Conservation (phyloP, 768 basidiomycete species). For the Tricholoma furcatifolium region DNA sequence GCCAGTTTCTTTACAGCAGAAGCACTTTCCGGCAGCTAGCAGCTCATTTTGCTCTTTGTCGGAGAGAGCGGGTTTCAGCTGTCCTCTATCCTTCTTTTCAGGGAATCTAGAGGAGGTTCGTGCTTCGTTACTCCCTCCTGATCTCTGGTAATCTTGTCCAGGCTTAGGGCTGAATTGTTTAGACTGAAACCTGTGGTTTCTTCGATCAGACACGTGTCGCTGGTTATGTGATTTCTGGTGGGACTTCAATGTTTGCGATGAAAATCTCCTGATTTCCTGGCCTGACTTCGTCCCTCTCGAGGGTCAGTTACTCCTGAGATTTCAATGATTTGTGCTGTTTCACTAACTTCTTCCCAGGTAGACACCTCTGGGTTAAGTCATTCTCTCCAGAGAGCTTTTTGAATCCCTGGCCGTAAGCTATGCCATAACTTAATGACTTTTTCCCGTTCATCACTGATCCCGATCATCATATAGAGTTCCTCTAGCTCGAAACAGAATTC, state of each 20-base stretch:
- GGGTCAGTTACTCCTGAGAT: constrained; percentile 2
- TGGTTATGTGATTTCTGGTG: too few relatives aligned
- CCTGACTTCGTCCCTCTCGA: background rate
- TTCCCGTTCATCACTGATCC: too few relatives aligned
- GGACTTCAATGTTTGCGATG: background rate
- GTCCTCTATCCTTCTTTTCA: too few relatives aligned
- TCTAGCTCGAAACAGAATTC: too few relatives aligned
- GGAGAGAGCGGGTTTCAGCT: too few relatives aligned
- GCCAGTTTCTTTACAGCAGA: constrained; percentile 2
- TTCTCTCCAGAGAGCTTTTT: constrained; percentile 6
- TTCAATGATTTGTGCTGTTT: constrained; percentile 10
- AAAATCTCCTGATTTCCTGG: too few relatives aligned
- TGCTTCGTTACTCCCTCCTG: too few relatives aligned
- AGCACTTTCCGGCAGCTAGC: constrained; percentile 2
- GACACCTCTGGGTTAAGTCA: constrained; percentile 9
- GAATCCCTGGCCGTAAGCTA: background rate
- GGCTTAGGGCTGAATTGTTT: too few relatives aligned
- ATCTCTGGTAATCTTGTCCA: too few relatives aligned
- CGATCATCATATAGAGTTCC: too few relatives aligned
- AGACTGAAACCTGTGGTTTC: background rate
- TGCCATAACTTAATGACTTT: constrained; percentile 30
- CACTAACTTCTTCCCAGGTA: constrained; percentile 6
- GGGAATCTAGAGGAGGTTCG: too few relatives aligned
- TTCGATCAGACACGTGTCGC: background rate
- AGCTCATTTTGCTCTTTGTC: constrained; percentile 6